A percentile compares a stretch with the other conserved stretches of the same genome.
Evolutionary conservation across 345 rosid genomes (phyloP).

Genomic region (Arabidopsis arenosa): DNA sequence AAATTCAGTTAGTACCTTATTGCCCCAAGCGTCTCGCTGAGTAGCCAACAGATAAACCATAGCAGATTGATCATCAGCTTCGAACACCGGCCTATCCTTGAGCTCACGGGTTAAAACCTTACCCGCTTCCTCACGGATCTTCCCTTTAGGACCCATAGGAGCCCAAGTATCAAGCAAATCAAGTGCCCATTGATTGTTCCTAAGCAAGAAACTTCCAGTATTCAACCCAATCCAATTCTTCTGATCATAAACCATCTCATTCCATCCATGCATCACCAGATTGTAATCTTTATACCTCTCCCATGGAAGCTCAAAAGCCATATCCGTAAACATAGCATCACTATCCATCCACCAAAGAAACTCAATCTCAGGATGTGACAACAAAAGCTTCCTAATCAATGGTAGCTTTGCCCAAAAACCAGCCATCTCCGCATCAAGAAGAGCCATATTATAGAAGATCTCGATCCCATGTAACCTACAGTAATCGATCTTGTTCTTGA

Average conservation of each 20-base stretch:
- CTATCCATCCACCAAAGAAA: slow-evolving; percentile 88
- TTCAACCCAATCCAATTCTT: slow-evolving; percentile 80
- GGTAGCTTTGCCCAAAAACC: slow-evolving; percentile 82
- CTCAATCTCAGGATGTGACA: slow-evolving; percentile 83
- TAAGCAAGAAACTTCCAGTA: slow-evolving; percentile 74
- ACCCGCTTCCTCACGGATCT: slow-evolving; percentile 71
- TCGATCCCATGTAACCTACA: slow-evolving; percentile 75
- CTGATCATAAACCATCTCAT: slow-evolving; percentile 68
- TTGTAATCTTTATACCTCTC: slow-evolving; percentile 68
- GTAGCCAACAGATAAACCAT: slow-evolving; percentile 74
- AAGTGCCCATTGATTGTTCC: slow-evolving; percentile 76
- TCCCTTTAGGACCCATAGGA: slow-evolving; percentile 81
- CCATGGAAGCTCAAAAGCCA: slow-evolving; percentile 86
- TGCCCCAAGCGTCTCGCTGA: slow-evolving; percentile 68
- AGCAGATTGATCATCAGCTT: slow-evolving; percentile 82
- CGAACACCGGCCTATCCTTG: slow-evolving; percentile 65
- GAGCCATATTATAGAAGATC: slow-evolving; percentile 77
- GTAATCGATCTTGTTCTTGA: slow-evolving; percentile 85
- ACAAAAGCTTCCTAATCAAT: slow-evolving; percentile 63
- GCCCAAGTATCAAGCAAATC: slow-evolving; percentile 79
- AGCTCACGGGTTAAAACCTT: slow-evolving; percentile 66
- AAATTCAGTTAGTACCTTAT: slow-evolving; percentile 47
- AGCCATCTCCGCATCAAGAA: slow-evolving; percentile 75
- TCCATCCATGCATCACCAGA: slow-evolving; percentile 84
- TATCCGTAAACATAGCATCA: slow-evolving; percentile 82